These are phyloP conservation scores for Naegleria gruberi DNA, from an alignment of 208 protist genomes.

Conservation along the genomic window DNA sequence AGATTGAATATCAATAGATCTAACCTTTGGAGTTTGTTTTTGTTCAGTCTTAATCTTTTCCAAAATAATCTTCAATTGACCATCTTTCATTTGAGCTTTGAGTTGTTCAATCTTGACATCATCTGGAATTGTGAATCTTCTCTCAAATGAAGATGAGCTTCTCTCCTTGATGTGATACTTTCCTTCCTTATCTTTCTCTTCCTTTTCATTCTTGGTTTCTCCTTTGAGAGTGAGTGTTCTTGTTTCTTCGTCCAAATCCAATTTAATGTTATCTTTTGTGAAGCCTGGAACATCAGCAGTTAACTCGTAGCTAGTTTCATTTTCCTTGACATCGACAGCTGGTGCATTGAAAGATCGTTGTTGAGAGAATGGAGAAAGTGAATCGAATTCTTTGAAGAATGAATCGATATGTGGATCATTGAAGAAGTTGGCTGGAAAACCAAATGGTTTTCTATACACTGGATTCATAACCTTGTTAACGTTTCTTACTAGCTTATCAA, in stretches of 20 bases:
- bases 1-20: background rate
- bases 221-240: background rate
- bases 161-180: background rate
- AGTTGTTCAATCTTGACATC: background rate
- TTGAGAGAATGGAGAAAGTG: background rate
- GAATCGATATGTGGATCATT: background rate
- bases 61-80: background rate
- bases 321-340: constrained; percentile 3
- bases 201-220: background rate
- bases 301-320: background rate
- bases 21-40: background rate
- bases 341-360: background rate
- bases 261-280: background rate
- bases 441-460: background rate
- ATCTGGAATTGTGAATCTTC: background rate
- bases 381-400: background rate
- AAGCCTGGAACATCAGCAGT: background rate
- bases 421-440: background rate
- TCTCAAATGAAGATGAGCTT: background rate
- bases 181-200: background rate
- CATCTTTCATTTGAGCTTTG: background rate
- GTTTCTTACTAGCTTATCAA: background rate
- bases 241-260: background rate
- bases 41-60: background rate
- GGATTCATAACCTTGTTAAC: background rate